A percentile compares a stretch with the other conserved stretches of the same genome.
These are phyloP conservation scores for Rhipidocladum racemiflorum DNA, from an alignment of 176 grass and related monocot genomes.

Conservation along the genomic window DNA sequence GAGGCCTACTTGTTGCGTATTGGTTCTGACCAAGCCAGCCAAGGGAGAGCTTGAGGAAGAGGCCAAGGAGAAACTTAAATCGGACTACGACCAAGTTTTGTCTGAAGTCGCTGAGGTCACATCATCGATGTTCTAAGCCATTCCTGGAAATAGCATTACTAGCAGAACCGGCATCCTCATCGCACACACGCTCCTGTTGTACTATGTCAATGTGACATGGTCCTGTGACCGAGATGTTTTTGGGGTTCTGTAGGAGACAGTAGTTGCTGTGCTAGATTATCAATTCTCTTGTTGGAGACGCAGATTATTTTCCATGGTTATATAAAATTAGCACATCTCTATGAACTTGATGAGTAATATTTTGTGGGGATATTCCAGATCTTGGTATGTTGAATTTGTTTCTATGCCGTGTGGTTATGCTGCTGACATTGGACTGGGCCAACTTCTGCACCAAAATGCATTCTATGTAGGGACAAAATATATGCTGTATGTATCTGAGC, in stretches of 20 bases:
- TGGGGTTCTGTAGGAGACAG: background rate
- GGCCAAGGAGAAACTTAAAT: slow-evolving; percentile 65
- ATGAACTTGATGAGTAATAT: background rate
- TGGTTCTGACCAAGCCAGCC: slow-evolving; percentile 62
- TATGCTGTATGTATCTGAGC: background rate
- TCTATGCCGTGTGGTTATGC: background rate
- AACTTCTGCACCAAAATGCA: background rate
- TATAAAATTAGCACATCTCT: background rate
- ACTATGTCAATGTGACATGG: background rate
- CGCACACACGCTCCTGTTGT: background rate
- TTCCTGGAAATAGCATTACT: background rate
- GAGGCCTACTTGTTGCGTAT: slow-evolving; percentile 80
- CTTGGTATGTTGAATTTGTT: background rate
- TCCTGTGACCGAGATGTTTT: background rate
- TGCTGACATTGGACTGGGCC: background rate
- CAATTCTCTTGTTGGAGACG: background rate
- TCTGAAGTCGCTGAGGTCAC: slow-evolving; percentile 55
- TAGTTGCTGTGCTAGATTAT: background rate
- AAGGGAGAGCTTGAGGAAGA: slow-evolving; percentile 61
- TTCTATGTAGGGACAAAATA: background rate
- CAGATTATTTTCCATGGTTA: background rate
- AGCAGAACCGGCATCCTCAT: background rate
- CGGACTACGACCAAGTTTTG: slow-evolving; percentile 58
- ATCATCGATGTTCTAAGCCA: slow-evolving; percentile 59
- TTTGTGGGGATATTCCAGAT: background rate